Percentiles rank a stretch among this genome's conserved stretches.
These are phyloP conservation scores for Gigaspora rosea DNA, from an alignment of 192 early-diverging fungal species.

Conservation along the genomic window DNA sequence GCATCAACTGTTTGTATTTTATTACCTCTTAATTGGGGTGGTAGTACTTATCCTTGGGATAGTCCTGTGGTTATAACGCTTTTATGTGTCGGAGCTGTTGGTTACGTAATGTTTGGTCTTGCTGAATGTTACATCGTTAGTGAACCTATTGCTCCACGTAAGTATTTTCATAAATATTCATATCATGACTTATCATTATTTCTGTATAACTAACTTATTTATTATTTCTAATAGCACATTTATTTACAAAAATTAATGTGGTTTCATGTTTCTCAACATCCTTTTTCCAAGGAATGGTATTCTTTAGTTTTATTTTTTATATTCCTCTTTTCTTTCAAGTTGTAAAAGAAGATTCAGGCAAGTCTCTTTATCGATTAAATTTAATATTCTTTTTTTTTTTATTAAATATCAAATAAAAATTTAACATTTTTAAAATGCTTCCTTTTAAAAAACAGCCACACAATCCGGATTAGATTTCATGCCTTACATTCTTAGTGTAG, in stretches of 20 bases:
- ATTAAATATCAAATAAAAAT: neutral
- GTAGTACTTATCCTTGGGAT: slow-evolving; percentile 68
- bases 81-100: slow-evolving; percentile 52
- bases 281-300: neutral
- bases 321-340: slow-evolving; percentile 84
- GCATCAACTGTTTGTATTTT: slow-evolving; percentile 61
- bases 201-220: too few relatives aligned
- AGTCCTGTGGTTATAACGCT: slow-evolving; percentile 56
- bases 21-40: slow-evolving; percentile 75
- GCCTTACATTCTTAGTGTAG: too few relatives aligned
- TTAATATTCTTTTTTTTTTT: neutral
- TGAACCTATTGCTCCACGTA: slow-evolving; percentile 71
- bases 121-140: slow-evolving; percentile 65
- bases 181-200: neutral
- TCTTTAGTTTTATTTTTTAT: slow-evolving; percentile 59
- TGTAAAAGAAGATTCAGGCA: slow-evolving; percentile 62
- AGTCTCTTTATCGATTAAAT: neutral
- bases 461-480: too few relatives aligned
- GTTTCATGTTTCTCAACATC: neutral
- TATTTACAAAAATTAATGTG: neutral
- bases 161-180: too few relatives aligned
- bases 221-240: neutral
- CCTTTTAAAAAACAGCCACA: neutral
- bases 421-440: neutral
- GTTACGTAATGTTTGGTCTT: slow-evolving; percentile 54